Evolutionary conservation across 73 alveolate species (phyloP).

Genomic region (Halteria grandinella): DNA sequence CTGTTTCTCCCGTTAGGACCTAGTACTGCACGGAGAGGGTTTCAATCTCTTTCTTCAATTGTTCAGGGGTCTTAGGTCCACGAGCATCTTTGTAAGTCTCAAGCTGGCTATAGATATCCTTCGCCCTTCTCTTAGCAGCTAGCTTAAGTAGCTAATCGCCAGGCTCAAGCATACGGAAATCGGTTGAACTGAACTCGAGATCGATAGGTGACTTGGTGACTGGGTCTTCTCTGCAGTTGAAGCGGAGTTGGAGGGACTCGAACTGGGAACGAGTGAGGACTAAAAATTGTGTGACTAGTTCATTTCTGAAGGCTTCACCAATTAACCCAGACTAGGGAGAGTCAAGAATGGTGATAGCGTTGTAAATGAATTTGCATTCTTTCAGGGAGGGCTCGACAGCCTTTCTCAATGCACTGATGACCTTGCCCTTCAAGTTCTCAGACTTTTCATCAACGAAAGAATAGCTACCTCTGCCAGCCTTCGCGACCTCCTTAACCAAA

Average conservation of each 20-base stretch:
- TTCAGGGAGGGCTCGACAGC: constrained; percentile 43
- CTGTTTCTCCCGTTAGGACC: constrained; percentile 3
- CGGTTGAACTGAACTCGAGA: neutral
- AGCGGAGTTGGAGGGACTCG: neutral
- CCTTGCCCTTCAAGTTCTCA: constrained; percentile 66
- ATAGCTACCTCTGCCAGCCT: constrained; percentile 80
- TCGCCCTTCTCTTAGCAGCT: constrained; percentile 11
- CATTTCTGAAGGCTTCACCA: constrained; percentile 37
- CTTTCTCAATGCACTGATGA: constrained; percentile 69
- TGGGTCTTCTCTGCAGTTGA: neutral
- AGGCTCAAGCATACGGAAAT: neutral
- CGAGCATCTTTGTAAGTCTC: neutral
- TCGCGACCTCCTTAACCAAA: constrained; percentile 63
- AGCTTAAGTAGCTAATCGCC: constrained; percentile 12
- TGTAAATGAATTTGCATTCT: constrained; percentile 4
- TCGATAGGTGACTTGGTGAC: neutral
- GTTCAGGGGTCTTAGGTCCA: neutral
- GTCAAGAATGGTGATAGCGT: neutral
- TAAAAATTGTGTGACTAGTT: neutral
- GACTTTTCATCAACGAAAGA: constrained; percentile 65
- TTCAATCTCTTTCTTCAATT: too few relatives aligned
- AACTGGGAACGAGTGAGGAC: neutral
- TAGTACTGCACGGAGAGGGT: constrained; percentile 10
- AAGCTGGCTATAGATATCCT: neutral
- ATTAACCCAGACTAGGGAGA: constrained; percentile 10